Base-by-base conservation (phyloP, 352 stramenopile species). In the Phytopythium delawarense region DNA sequence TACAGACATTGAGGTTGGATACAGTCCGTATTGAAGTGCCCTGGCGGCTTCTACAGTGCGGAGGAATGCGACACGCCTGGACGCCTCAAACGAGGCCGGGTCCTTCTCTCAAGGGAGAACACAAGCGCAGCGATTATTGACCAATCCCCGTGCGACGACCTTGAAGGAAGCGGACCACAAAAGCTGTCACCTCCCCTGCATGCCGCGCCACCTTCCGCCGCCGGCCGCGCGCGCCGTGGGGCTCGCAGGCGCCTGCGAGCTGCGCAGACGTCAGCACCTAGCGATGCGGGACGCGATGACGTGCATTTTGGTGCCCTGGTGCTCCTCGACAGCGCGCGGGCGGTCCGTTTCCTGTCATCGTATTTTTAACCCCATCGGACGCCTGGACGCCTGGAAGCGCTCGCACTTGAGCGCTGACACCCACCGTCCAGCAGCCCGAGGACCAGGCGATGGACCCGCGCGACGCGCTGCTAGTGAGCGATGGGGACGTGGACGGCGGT, bases 401-500 rank as follows among this genome's bases (percentile, higher is more conserved):
- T 40, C 35, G 35, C 35, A 16, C 35, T 40, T 16, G 9, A 15
- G 1, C 35, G 8, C 35, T 6, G 35, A 11, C 12, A 7, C 34
- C 34, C 11, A 5, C 34, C 5, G 12, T 4, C 35, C 35, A 40
- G 9, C 35, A 40, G 16, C 40, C 40, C 18, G 18, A 21, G 0
- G 13, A 49, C 5, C 6, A 49, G 8, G n/a, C 1, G 15, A 54
- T 54, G 48, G 46, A 52, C 23, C 12, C 23, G 7, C 20, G 7
- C 7, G 46, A 52, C 21, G 11, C 16, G 25, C 15, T 30, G 23
- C 9, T 16, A 13, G 28, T 16, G 15, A 32, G 60, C 15, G 30
- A 60, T 0, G 52, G 32, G 13, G 69, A 70, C 7, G 7, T 62
- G 11, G 46, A 20, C 25, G 32, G 42, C 58, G 34, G 45, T 4